These are phyloP conservation scores for Forsythia viridissima DNA, from an alignment of 257 asterid species.

Conservation along the genomic window DNA sequence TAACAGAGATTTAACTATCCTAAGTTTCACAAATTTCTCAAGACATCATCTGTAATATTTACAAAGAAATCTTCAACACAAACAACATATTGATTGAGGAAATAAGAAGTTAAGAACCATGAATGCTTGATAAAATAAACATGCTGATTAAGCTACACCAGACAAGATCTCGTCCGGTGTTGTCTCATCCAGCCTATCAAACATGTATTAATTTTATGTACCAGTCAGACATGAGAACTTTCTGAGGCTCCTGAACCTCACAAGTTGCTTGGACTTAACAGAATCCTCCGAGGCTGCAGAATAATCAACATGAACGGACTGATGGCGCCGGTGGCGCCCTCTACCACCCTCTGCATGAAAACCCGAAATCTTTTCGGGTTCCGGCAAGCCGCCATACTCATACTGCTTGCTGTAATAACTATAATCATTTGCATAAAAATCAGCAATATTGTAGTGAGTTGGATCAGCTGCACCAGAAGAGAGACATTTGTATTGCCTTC, in stretches of 20 bases:
- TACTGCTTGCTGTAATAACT: neutral
- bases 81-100: neutral
- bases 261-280: conserved; percentile 36
- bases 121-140: neutral
- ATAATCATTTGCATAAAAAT: conserved; percentile 36
- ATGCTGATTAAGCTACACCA: neutral
- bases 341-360: conserved; percentile 15
- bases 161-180: neutral
- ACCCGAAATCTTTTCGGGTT: conserved; percentile 8
- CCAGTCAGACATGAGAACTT: conserved; percentile 41
- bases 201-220: conserved; percentile 22
- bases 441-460: conserved; percentile 36
- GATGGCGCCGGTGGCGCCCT: conserved; percentile 42
- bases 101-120: neutral
- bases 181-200: neutral
- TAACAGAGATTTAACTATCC: neutral
- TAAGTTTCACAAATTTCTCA: neutral
- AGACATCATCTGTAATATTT: conserved; percentile 1
- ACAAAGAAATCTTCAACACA: conserved; percentile 18
- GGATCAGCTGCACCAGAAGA: conserved; percentile 36
- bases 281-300: conserved; percentile 23
- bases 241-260: conserved; percentile 43
- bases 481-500: conserved; percentile 57
- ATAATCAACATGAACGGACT: conserved; percentile 38
- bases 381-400: neutral